These are phyloP conservation scores for Didymella segeticola DNA, from an alignment of 2,329 filamentous ascomycete genomes.

Conservation along the genomic window DNA sequence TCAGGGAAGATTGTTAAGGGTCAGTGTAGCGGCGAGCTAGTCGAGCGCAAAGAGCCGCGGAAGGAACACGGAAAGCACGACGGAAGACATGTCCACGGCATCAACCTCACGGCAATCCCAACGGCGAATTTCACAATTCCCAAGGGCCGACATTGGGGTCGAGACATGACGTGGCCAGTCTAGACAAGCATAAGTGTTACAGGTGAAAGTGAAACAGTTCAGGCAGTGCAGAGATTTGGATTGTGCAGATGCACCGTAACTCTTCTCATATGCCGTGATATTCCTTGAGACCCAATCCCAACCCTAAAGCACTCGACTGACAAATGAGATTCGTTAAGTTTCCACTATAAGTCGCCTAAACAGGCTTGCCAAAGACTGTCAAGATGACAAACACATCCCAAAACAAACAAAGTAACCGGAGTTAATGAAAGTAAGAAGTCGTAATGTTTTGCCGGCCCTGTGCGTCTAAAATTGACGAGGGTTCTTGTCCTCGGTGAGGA, in stretches of 20 bases:
- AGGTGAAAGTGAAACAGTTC: background rate
- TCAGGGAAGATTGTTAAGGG: background rate
- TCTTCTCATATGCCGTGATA: background rate
- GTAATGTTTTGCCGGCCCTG: conserved; percentile 1
- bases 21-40: background rate
- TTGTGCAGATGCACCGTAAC: background rate
- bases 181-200: background rate
- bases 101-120: background rate
- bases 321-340: conserved; percentile 12
- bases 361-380: background rate
- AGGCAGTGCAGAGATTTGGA: background rate
- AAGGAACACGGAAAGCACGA: background rate
- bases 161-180: background rate
- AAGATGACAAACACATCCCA: background rate
- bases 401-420: conserved; percentile 6
- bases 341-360: background rate
- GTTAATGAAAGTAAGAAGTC: conserved; percentile 25
- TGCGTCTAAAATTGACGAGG: conserved; percentile 14
- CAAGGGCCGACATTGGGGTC: background rate
- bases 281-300: background rate
- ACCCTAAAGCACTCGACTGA: background rate
- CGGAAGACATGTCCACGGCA: background rate
- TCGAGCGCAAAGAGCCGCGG: background rate
- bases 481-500: conserved; percentile 50
- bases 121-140: background rate